These are phyloP conservation scores for Oryza longistaminata DNA, from an alignment of 176 grass and related monocot species.

Conservation along the genomic window DNA sequence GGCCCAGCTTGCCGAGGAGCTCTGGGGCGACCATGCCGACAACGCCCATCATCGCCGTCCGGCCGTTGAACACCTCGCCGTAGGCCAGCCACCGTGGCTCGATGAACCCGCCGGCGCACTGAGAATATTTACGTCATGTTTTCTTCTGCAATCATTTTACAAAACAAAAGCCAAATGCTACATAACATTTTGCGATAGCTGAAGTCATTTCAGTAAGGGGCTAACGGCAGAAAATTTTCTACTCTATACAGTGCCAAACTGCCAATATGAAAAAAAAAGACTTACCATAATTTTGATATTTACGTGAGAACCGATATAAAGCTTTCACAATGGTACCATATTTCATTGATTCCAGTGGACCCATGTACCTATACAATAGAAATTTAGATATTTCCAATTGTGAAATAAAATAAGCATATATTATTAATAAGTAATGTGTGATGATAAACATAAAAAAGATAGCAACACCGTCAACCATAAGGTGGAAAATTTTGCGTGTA, in stretches of 20 bases:
- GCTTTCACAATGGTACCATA: slow-evolving; percentile 61
- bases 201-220: background rate
- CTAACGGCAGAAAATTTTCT: background rate
- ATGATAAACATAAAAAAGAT: slow-evolving; percentile 25
- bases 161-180: background rate
- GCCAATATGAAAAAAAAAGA: background rate
- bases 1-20: slow-evolving; percentile 63
- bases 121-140: background rate
- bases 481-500: slow-evolving; percentile 9
- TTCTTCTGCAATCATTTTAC: background rate
- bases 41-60: slow-evolving; percentile 81
- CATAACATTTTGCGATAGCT: background rate
- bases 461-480: slow-evolving; percentile 10
- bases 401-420: slow-evolving; percentile 8
- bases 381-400: background rate
- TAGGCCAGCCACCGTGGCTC: slow-evolving; percentile 94
- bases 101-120: slow-evolving; percentile 79
- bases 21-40: slow-evolving; percentile 71
- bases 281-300: slow-evolving; percentile 77
- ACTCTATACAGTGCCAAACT: background rate
- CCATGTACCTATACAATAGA: slow-evolving; percentile 60
- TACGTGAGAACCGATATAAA: slow-evolving; percentile 64
- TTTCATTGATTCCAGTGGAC: slow-evolving; percentile 50
- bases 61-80: slow-evolving; percentile 91
- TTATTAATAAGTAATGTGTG: background rate